phyloP scores from a whole-genome alignment of 441 rosid genomes.

The Aquilaria agallochum region DNA sequence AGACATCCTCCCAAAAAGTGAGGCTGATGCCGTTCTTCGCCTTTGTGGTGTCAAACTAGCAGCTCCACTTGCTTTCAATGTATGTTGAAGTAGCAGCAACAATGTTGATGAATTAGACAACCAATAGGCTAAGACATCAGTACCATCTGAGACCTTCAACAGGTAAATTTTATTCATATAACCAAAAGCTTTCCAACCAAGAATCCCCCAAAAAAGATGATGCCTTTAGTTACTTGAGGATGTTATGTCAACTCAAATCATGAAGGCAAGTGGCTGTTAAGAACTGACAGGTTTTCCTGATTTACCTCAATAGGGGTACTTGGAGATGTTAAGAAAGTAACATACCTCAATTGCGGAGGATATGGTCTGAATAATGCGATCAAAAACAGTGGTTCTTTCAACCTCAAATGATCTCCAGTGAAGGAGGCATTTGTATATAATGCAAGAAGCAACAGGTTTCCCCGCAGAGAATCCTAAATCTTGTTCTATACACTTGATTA shows the following conservation, averaged over 20 bases:
- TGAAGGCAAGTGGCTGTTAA: no score
- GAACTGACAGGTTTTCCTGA: no score
- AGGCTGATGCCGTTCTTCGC: constrained; percentile 86
- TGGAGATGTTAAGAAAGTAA: neutral
- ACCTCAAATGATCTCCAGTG: constrained; percentile 99
- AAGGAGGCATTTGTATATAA: constrained; percentile 95
- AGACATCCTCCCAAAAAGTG: constrained; percentile 99
- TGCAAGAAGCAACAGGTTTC: constrained; percentile 97
- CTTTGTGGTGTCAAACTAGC: constrained; percentile 98
- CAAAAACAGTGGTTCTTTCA: constrained; percentile 97
- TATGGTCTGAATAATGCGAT: constrained; percentile 95
- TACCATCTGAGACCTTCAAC: constrained; percentile 83
- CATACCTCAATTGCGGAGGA: constrained; percentile 89
- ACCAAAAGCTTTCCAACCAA: neutral
- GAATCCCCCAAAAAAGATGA: no score
- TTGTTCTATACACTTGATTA: constrained; percentile 88
- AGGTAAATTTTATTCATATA: constrained; percentile 22
- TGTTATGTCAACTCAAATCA: no score
- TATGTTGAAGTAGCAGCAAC: constrained; percentile 92
- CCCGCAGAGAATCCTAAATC: constrained; percentile 90
- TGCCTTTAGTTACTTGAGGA: no score
- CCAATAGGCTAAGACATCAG: constrained; percentile 91
- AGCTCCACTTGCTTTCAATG: constrained; percentile 97
- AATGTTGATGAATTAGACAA: constrained; percentile 92
- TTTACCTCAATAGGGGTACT: no score